A percentile compares a stretch with the other conserved stretches of the same genome.
These are phyloP conservation scores for Hyphodiscus sp. DNA, from an alignment of 2,329 filamentous ascomycete genomes.

Conservation along the genomic window DNA sequence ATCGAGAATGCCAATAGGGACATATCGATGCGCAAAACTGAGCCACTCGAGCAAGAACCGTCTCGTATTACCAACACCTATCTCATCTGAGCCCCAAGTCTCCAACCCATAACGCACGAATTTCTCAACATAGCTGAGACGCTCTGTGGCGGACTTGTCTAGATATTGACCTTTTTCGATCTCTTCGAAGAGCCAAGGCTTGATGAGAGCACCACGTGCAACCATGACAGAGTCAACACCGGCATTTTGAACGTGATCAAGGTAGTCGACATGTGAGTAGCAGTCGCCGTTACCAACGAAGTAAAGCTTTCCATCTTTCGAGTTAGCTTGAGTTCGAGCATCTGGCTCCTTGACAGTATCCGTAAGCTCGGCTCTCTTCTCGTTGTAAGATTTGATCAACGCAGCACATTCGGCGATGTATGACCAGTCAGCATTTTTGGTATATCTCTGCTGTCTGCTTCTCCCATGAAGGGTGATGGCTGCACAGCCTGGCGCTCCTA, in stretches of 20 bases:
- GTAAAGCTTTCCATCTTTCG: constrained; percentile 64
- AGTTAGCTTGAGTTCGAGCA: constrained; percentile 61
- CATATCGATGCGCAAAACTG: constrained; percentile 87
- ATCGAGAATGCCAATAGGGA: constrained; percentile 84
- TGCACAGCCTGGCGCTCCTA: constrained; percentile 77
- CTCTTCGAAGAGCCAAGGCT: constrained; percentile 98
- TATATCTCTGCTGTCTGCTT: constrained; percentile 91
- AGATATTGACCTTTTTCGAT: constrained; percentile 88
- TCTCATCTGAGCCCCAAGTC: constrained; percentile 92
- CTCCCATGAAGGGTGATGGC: constrained; percentile 95
- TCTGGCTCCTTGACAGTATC: constrained; percentile 80
- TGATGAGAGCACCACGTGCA: constrained; percentile 90
- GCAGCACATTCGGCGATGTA: constrained; percentile 90
- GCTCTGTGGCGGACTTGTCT: constrained; percentile 87
- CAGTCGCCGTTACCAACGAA: constrained; percentile 97
- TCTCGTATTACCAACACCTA: constrained; percentile 83
- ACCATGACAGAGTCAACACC: constrained; percentile 94
- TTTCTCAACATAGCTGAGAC: constrained; percentile 78
- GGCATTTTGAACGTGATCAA: constrained; percentile 66
- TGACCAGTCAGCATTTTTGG: constrained; percentile 82
- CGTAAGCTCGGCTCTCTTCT: constrained; percentile 54
- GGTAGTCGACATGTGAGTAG: constrained; percentile 88
- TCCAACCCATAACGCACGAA: constrained; percentile 88
- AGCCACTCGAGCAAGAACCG: constrained; percentile 94
- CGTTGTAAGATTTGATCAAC: constrained; percentile 74